phyloP scores from a whole-genome alignment of 768 basidiomycete genomes.

The Tylopilus balloui region DNA sequence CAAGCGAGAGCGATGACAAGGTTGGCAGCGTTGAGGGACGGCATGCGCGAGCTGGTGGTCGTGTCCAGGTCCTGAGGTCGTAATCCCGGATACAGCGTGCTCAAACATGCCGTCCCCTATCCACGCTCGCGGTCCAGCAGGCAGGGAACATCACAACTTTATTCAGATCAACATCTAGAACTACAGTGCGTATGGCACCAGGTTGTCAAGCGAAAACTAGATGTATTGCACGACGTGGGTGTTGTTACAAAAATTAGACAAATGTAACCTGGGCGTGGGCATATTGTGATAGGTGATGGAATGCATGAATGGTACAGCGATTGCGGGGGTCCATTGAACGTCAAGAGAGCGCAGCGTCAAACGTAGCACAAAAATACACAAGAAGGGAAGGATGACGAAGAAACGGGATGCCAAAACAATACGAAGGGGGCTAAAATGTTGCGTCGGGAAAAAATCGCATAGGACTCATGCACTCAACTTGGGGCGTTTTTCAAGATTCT shows the following conservation, averaged over 20 bases:
- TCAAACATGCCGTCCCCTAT: constrained; percentile 6
- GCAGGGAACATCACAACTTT: constrained; percentile 3
- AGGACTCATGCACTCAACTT: constrained; percentile 27
- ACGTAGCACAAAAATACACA: constrained; percentile 5
- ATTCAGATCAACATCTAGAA: constrained; percentile 26
- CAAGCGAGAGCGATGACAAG: constrained; percentile 43
- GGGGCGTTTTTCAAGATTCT: constrained; percentile 23
- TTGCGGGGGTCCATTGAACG: constrained; percentile 21
- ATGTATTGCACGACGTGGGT: constrained; percentile 15
- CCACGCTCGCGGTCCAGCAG: constrained; percentile 12
- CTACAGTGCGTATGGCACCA: constrained; percentile 26
- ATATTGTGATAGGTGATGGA: constrained; percentile 20
- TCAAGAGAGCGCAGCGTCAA: constrained; percentile 16
- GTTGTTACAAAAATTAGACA: constrained; percentile 33
- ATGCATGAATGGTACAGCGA: constrained; percentile 28
- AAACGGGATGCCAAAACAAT: background rate
- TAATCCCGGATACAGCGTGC: constrained; percentile 29
- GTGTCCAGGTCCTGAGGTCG: constrained; percentile 18
- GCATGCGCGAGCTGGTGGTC: constrained; percentile 22
- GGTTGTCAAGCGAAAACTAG: constrained; percentile 12
- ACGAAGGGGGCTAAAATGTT: constrained; percentile 7
- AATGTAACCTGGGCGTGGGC: constrained; percentile 18
- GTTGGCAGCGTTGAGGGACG: constrained; percentile 39
- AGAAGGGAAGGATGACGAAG: background rate
- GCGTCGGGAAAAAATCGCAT: constrained; percentile 5